Evolutionary conservation across 2,329 filamentous ascomycete genomes (phyloP).

Genomic region (Esteya vermicola): DNA sequence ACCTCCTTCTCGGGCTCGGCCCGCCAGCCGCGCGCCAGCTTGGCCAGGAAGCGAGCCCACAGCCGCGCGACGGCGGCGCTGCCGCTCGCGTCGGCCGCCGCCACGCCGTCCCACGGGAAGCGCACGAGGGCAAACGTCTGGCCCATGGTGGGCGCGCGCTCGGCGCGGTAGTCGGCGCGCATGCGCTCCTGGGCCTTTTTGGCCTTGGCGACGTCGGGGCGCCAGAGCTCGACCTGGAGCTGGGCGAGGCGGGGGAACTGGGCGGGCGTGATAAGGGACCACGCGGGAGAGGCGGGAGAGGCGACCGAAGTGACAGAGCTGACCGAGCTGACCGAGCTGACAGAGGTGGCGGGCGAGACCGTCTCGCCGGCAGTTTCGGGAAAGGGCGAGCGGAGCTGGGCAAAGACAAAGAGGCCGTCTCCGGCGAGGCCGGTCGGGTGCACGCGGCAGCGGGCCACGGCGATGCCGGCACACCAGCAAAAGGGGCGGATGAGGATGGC

Average conservation of each 20-base stretch:
- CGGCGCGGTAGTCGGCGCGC: slow-evolving; percentile 7
- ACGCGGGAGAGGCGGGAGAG: too few relatives aligned
- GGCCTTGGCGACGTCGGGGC: slow-evolving; percentile 46
- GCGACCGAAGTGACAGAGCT: too few relatives aligned
- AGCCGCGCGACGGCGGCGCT: slow-evolving; percentile 29
- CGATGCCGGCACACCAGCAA: slow-evolving; percentile 68
- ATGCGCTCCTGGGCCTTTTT: slow-evolving; percentile 23
- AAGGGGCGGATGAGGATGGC: slow-evolving; percentile 70
- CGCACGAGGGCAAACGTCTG: slow-evolving; percentile 50
- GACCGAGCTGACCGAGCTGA: too few relatives aligned
- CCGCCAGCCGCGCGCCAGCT: slow-evolving; percentile 31
- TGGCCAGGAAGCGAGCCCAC: slow-evolving; percentile 30
- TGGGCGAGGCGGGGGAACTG: slow-evolving; percentile 58
- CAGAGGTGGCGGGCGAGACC: too few relatives aligned
- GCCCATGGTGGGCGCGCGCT: slow-evolving; percentile 26
- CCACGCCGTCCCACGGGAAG: slow-evolving; percentile 42
- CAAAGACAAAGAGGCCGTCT: slow-evolving; percentile 75
- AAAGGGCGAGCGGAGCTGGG: slow-evolving; percentile 43
- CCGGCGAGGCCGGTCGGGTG: slow-evolving; percentile 58
- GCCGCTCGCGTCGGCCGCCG: too few relatives aligned
- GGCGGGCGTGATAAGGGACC: slow-evolving; percentile 56
- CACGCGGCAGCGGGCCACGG: slow-evolving; percentile 51
- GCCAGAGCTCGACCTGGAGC: slow-evolving; percentile 53
- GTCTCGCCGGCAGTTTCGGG: slow-evolving; percentile 20
- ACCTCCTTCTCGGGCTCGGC: slow-evolving; percentile 49